A percentile compares a stretch with the other conserved stretches of the same genome.
These are phyloP conservation scores for Cyberlindnera suaveolens DNA, from an alignment of 805 yeast species.

Conservation along the genomic window DNA sequence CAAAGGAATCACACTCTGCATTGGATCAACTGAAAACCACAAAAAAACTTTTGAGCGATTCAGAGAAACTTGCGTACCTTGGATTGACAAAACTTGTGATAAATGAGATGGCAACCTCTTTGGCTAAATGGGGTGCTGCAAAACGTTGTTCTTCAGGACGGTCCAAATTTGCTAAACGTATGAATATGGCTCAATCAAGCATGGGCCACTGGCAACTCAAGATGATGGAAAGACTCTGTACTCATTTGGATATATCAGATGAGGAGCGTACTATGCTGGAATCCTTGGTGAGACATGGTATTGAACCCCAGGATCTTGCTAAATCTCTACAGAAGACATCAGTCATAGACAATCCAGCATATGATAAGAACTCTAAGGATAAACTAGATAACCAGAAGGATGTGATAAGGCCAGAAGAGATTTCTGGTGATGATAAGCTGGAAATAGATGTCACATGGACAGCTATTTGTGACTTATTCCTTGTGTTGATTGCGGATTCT, in stretches of 20 bases:
- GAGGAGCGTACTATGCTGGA: constrained; percentile 87
- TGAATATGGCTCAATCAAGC: constrained; percentile 66
- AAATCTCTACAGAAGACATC: constrained; percentile 50
- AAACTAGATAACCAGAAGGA: background rate
- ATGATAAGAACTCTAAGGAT: constrained; percentile 16
- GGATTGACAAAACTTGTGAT: constrained; percentile 74
- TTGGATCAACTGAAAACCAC: constrained; percentile 73
- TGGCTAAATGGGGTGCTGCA: constrained; percentile 49
- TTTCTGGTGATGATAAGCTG: constrained; percentile 29
- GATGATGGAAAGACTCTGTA: constrained; percentile 64
- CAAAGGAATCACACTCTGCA: constrained; percentile 33
- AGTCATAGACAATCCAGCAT: constrained; percentile 45
- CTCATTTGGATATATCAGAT: constrained; percentile 70
- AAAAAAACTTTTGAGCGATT: constrained; percentile 69
- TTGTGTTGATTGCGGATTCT: constrained; percentile 74
- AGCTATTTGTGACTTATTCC: constrained; percentile 81
- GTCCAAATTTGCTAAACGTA: constrained; percentile 45
- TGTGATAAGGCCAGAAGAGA: constrained; percentile 11
- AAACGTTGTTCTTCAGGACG: constrained; percentile 39
- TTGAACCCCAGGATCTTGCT: constrained; percentile 65
- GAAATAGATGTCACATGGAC: constrained; percentile 90
- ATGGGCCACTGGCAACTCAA: constrained; percentile 81
- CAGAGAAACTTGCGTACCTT: constrained; percentile 86
- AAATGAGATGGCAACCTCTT: constrained; percentile 75
- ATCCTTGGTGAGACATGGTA: constrained; percentile 75